phyloP scores from a whole-genome alignment of 2,329 filamentous ascomycete genomes.

The Cladosporium sp. region DNA sequence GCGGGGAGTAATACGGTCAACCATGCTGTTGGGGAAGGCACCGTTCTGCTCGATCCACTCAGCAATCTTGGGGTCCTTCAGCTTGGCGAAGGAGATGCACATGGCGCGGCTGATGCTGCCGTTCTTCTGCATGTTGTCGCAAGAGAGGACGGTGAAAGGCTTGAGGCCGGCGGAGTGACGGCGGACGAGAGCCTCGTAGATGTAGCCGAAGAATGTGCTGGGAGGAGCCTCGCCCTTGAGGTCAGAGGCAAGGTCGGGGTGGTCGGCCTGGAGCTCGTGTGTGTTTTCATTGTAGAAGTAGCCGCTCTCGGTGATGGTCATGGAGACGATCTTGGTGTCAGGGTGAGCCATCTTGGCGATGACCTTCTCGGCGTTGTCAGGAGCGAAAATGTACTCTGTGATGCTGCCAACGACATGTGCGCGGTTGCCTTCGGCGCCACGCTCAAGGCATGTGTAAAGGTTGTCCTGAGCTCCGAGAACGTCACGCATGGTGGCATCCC shows the following conservation, averaged over 20 bases:
- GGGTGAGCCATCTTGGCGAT: constrained; percentile 57
- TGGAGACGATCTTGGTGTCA: constrained; percentile 56
- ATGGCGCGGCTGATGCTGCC: constrained; percentile 55
- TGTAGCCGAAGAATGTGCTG: constrained; percentile 54
- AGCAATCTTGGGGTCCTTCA: constrained; percentile 50
- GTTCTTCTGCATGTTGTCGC: constrained; percentile 61
- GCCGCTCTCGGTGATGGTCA: constrained; percentile 58
- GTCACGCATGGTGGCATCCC: constrained; percentile 54
- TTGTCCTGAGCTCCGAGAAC: constrained; percentile 51
- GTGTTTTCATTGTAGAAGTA: constrained; percentile 61
- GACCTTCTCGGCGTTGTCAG: constrained; percentile 53
- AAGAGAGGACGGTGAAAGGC: constrained; percentile 57
- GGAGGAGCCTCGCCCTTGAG: constrained; percentile 47
- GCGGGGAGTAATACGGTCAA: constrained; percentile 57
- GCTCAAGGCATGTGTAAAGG: constrained; percentile 57
- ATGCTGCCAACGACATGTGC: constrained; percentile 55
- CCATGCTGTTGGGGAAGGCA: constrained; percentile 57
- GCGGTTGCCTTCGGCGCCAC: constrained; percentile 52
- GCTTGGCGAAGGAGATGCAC: constrained; percentile 52
- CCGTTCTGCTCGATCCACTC: constrained; percentile 52
- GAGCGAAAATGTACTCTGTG: constrained; percentile 54
- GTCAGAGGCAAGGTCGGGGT: constrained; percentile 54
- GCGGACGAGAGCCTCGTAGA: constrained; percentile 52
- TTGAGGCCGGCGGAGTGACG: constrained; percentile 50
- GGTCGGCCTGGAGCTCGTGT: constrained; percentile 52